Evolutionary conservation across 2,329 filamentous ascomycete species (phyloP), one percentile per base, ranked within the genome.

Genomic region (Incumbomyces delicatus): DNA sequence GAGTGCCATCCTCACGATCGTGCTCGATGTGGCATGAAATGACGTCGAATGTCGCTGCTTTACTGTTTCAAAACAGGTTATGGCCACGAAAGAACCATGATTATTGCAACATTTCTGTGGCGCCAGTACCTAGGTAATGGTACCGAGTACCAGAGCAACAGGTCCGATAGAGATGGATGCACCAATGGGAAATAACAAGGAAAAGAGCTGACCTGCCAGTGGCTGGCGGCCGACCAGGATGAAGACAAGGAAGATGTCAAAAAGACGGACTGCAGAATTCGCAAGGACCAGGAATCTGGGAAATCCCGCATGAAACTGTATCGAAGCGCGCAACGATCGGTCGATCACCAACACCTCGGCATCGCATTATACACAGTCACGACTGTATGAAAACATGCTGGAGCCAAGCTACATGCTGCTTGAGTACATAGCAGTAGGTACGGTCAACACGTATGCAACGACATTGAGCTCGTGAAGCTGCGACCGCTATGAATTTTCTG

Each of bases 41-140:
- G 54, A 54, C 53, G 54, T 53, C 32, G 40, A 20, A 33, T 44
- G 46, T 48, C 37, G 54, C 54, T 55, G 54, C 54, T 56, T 55
- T 55, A 47, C 41, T 14, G 12, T 32, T 14, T 42, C 18, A 30
- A 42, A 32, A 13, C 14, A 20, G 40, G 14, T 32, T 16, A 3
- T 13, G 8, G 14, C 18, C 38, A 44, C 20, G 40, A 27, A 44
- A 37, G n/a, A 27, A 11, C 2, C 11, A 27, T 8, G 29, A 16
- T 10, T 16, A 27, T 42, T 8, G 27, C 32, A 27, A 27, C 38
- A 32, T 30, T 32, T n/a, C 22, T 33, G 29, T n/a, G n/a, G n/a
- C n/a, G n/a, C n/a, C n/a, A n/a, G n/a, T n/a, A n/a, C n/a, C n/a
- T n/a, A n/a, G n/a, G n/a, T n/a, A n/a, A n/a, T n/a, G n/a, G n/a